phyloP scores from a whole-genome alignment of 805 yeast genomes.

The Lipomyces chichibuensis region DNA sequence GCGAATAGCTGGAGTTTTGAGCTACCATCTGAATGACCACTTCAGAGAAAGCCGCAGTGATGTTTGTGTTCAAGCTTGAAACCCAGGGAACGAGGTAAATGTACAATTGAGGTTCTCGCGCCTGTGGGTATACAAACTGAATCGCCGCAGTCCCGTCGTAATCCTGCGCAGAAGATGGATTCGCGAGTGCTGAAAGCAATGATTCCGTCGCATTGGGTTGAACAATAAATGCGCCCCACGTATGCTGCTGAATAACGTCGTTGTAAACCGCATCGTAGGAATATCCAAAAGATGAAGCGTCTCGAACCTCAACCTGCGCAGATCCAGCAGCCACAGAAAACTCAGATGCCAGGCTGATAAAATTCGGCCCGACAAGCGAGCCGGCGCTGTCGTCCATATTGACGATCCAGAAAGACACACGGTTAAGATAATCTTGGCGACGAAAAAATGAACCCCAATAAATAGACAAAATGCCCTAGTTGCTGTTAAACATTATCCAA shows the following conservation, averaged over 20 bases:
- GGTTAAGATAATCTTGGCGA: conserved; percentile 41
- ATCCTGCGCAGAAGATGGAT: conserved; percentile 40
- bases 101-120: conserved; percentile 61
- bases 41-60: conserved; percentile 27
- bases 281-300: conserved; percentile 44
- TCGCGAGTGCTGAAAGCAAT: conserved; percentile 48
- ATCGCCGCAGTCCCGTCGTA: conserved; percentile 44
- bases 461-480: conserved; percentile 47
- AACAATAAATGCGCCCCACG: conserved; percentile 67
- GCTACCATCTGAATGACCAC: conserved; percentile 42
- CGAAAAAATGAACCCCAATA: conserved; percentile 55
- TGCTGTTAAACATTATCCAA: not conserved
- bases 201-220: conserved; percentile 54
- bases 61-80: conserved; percentile 43
- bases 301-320: not conserved
- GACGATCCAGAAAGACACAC: conserved; percentile 48
- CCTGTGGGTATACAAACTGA: conserved; percentile 59
- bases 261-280: conserved; percentile 49
- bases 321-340: conserved; percentile 42
- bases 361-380: conserved; percentile 44
- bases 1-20: conserved; percentile 39
- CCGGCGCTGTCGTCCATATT: conserved; percentile 44
- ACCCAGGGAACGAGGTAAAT: conserved; percentile 53
- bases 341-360: conserved; percentile 32
- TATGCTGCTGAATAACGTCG: conserved; percentile 58